A percentile compares a stretch with the other conserved stretches of the same genome.
phyloP scores from a whole-genome alignment of 2,329 filamentous ascomycete species.

The Colletotrichum sansevieriae region DNA sequence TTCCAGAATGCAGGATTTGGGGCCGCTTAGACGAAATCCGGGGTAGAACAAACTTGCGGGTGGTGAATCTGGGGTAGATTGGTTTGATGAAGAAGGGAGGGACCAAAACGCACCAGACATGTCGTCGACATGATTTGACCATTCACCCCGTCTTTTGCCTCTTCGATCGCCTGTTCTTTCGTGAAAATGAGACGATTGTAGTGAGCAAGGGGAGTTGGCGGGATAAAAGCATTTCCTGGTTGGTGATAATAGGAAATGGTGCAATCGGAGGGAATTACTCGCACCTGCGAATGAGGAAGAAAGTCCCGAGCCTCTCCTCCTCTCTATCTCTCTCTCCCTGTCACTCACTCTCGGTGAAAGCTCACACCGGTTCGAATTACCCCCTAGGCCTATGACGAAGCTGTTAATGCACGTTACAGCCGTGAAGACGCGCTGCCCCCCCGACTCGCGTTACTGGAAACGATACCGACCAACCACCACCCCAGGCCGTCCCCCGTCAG shows the following conservation, averaged over 20 bases:
- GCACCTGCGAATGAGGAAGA: not conserved
- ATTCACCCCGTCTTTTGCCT: not conserved
- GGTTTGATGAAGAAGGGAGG: not conserved
- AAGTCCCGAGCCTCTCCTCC: not conserved
- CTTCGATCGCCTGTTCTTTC: constrained; percentile 2
- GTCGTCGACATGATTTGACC: constrained; percentile 36
- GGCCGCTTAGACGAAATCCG: constrained; percentile 21
- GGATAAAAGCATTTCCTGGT: constrained; percentile 27
- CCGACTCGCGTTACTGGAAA: constrained; percentile 24
- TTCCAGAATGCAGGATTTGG: not conserved
- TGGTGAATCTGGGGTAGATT: constrained; percentile 25
- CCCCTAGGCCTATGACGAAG: constrained; percentile 28
- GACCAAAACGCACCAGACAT: constrained; percentile 27
- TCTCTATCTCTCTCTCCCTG: too few species aligned
- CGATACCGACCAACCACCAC: constrained; percentile 9
- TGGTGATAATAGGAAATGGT: constrained; percentile 24
- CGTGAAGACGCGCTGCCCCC: constrained; percentile 5
- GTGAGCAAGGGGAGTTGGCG: not conserved
- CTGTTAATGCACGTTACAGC: constrained; percentile 28
- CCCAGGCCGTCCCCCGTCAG: not conserved
- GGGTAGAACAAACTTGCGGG: constrained; percentile 5
- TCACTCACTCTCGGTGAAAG: not conserved
- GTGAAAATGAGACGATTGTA: constrained; percentile 19
- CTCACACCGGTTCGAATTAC: constrained; percentile 24
- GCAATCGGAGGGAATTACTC: constrained; percentile 24